Base-by-base conservation (phyloP, 371 early-diverging fungal genomes). In the Mucor racemosus region DNA sequence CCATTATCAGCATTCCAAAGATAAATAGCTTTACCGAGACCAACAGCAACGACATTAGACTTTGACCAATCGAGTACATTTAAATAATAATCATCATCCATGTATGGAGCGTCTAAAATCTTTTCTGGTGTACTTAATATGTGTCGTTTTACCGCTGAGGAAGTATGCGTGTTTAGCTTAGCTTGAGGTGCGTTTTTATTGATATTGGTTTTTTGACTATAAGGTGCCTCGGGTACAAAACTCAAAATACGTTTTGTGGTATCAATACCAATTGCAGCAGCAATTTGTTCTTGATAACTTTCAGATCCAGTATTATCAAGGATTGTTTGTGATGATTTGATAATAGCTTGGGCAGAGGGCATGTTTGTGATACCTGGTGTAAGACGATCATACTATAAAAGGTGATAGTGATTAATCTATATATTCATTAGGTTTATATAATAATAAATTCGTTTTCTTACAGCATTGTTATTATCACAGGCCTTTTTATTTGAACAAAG, bases 21-120 rank as follows among this genome's bases (percentile, higher is more conserved):
- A 76, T 95, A 99, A 7, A 98, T 92, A 10, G 89, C 84, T 40
- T 92, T 88, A 65, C 89, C 94, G 13, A 99, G 83, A 2, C 91
- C 99, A 42, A 99, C 90, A 13, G 96, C 96, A 11, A 99, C 76
- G 14, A 91, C 76, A 60, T 97, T 94, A 13, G 72, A 73, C 21
- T 75, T 65, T 5, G 92, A 92, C 99, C 99, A 99, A 72, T 98
- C 98, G 33, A 99, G 76, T 46, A 99, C 72, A 74, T 99, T 99
- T 33, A 99, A 83, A 75, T 99, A 99, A 73, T 94, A 99, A 74
- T 99, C 99, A 72, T 99, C 98, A 8, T 86, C 67, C 71, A 99
- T 77, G 1, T 92, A 95, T 0, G 97, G 96, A 0, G 98, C 96
- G 76, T 97, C 98, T 39, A 97, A 78, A 5, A 94, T 86, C 63